Conservation (phyloP, 2,329 filamentous ascomycete genomes). For the Xylariales sp. region DNA sequence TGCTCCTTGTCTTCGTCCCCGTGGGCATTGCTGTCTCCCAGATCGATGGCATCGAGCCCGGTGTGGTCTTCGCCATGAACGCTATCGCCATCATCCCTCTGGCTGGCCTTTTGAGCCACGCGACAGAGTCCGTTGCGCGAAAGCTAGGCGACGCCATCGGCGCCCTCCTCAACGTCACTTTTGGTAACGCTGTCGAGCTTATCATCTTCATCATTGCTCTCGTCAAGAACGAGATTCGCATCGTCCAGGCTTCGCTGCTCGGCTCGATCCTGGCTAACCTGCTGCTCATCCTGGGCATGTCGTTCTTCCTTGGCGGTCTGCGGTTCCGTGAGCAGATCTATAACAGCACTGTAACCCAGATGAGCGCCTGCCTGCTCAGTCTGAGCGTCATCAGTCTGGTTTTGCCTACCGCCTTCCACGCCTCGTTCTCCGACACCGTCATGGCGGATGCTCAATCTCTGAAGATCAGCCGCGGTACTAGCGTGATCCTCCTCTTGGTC, state of each 20-base stretch:
- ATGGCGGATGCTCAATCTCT: conserved; percentile 68
- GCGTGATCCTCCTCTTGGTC: conserved; percentile 75
- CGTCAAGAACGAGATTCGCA: conserved; percentile 78
- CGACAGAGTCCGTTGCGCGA: conserved; percentile 70
- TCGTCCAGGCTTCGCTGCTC: conserved; percentile 85
- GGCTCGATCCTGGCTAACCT: conserved; percentile 88
- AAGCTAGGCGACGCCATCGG: conserved; percentile 70
- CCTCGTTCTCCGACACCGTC: conserved; percentile 64
- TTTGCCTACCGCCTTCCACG: conserved; percentile 87
- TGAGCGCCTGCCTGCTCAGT: conserved; percentile 90
- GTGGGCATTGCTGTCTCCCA: conserved; percentile 66
- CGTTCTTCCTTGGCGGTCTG: conserved; percentile 80
- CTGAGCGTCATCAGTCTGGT: conserved; percentile 86
- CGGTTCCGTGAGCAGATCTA: conserved; percentile 91
- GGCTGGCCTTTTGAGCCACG: conserved; percentile 66
- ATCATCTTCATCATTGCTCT: conserved; percentile 81
- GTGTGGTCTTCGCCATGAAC: conserved; percentile 68
- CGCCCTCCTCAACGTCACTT: conserved; percentile 71
- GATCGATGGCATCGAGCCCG: conserved; percentile 48
- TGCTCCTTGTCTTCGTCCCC: conserved; percentile 73
- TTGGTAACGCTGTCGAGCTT: conserved; percentile 75
- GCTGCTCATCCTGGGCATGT: conserved; percentile 86
- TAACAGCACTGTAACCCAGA: conserved; percentile 92
- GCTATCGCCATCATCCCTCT: conserved; percentile 72
- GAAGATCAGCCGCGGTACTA: conserved; percentile 84